phyloP scores from a whole-genome alignment of 1,284 basidiomycete species.

The Vanrija sp. region DNA sequence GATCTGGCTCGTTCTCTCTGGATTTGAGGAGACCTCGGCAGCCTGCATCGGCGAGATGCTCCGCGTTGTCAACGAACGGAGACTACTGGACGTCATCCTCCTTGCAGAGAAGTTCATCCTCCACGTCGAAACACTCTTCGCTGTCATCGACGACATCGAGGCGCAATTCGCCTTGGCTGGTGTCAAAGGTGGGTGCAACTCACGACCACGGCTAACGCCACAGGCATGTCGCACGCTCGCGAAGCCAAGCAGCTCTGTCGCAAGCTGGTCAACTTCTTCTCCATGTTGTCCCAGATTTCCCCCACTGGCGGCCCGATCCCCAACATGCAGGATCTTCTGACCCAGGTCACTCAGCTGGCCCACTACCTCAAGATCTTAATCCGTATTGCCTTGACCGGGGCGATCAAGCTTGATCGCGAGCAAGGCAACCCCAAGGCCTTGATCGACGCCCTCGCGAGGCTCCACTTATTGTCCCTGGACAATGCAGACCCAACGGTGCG shows the following conservation, averaged over 20 bases:
- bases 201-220: conserved; percentile 1
- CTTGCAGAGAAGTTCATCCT: conserved; percentile 99
- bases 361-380: conserved; percentile 99
- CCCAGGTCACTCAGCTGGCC: conserved; percentile 95
- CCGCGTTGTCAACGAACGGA: conserved; percentile 90
- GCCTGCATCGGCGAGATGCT: conserved; percentile 99
- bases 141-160: conserved; percentile 94
- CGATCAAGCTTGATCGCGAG: conserved; percentile 91
- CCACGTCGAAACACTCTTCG: conserved; percentile 96
- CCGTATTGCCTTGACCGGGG: conserved; percentile 92
- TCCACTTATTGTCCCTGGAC: conserved; percentile 86
- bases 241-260: conserved; percentile 98
- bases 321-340: conserved; percentile 94
- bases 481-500: conserved; percentile 70
- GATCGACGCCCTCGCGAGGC: conserved; percentile 81
- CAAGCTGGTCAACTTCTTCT: conserved; percentile 98
- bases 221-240: conserved; percentile 95
- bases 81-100: conserved; percentile 92
- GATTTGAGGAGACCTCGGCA: conserved; percentile 98
- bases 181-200: conserved; percentile 65
- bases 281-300: conserved; percentile 66
- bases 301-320: conserved; percentile 30
- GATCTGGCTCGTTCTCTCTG: conserved; percentile 98
- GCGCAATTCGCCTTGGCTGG: conserved; percentile 76
- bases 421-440: conserved; percentile 76